These are phyloP conservation scores for Hsuehochloa calcarea DNA, from an alignment of 176 grass and related monocot species.

Conservation along the genomic window DNA sequence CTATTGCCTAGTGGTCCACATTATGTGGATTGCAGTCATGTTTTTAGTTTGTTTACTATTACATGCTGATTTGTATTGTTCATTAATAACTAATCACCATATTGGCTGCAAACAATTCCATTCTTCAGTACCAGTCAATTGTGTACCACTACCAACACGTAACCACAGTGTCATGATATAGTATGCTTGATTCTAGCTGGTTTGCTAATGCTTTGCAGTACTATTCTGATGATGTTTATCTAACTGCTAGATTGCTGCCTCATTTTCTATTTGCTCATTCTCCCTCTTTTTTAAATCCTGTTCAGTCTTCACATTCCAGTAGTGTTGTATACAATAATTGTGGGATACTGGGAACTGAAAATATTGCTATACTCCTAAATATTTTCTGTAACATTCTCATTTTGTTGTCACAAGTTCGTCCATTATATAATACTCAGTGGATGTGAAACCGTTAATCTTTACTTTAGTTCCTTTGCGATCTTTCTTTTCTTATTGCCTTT, in stretches of 20 bases:
- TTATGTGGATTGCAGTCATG: neutral
- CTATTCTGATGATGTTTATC: neutral
- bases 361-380: neutral
- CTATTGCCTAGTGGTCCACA: neutral
- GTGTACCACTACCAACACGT: neutral
- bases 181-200: neutral
- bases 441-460: conserved; percentile 8
- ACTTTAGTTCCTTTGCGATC: neutral
- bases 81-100: neutral
- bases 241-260: neutral
- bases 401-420: conserved; percentile 7
- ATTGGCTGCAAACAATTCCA: neutral
- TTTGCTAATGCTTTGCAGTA: neutral
- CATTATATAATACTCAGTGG: neutral
- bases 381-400: neutral
- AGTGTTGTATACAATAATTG: conserved; percentile 2
- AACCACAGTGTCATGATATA: neutral
- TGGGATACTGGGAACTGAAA: neutral
- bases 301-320: neutral
- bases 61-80: conserved; percentile 15
- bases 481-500: conserved; percentile 3
- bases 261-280: neutral
- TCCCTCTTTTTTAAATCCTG: neutral
- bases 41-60: conserved; percentile 7
- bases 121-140: neutral